phyloP scores from a whole-genome alignment of 78 protist species.

The Dictyostelium citrinum region DNA sequence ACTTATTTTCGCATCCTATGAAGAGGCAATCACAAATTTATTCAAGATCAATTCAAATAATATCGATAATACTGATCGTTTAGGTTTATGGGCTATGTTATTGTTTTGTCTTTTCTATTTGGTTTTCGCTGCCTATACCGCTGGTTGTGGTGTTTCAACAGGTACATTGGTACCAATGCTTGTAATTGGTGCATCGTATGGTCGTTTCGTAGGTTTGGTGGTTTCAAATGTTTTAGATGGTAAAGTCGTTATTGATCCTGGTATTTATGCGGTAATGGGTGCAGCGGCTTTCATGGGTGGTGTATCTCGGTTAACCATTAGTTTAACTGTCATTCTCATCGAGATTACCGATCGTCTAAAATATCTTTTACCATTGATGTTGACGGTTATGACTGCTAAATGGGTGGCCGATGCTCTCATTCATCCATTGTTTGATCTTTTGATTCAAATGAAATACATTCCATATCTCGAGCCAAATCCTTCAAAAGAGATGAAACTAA shows the following conservation, averaged over 20 bases:
- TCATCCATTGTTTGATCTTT: slow-evolving; percentile 85
- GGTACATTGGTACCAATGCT: slow-evolving; percentile 91
- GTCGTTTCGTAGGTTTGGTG: slow-evolving; percentile 81
- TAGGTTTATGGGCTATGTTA: slow-evolving; percentile 7
- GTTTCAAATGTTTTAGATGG: background rate
- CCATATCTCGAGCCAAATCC: slow-evolving; percentile 85
- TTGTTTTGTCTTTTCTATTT: slow-evolving; percentile 40
- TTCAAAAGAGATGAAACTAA: slow-evolving; percentile 42
- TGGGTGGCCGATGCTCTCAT: slow-evolving; percentile 71
- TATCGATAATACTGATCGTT: background rate
- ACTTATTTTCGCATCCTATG: slow-evolving; percentile 52
- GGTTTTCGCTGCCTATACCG: slow-evolving; percentile 67
- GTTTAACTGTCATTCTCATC: slow-evolving; percentile 69
- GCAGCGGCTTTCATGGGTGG: slow-evolving; percentile 94
- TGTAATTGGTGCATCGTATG: slow-evolving; percentile 90
- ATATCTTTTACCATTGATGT: slow-evolving; percentile 63
- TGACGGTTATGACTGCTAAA: slow-evolving; percentile 76
- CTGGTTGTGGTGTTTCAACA: slow-evolving; percentile 40
- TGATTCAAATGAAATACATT: slow-evolving; percentile 81
- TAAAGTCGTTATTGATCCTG: slow-evolving; percentile 20
- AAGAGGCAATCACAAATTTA: slow-evolving; percentile 29
- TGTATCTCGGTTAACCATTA: slow-evolving; percentile 49
- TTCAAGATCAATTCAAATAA: background rate
- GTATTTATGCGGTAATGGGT: slow-evolving; percentile 91
- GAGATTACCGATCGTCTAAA: slow-evolving; percentile 63